A percentile compares a stretch with the other conserved stretches of the same genome.
Conservation (phyloP, 2,329 filamentous ascomycete species). For the Colletotrichum australisinense region DNA sequence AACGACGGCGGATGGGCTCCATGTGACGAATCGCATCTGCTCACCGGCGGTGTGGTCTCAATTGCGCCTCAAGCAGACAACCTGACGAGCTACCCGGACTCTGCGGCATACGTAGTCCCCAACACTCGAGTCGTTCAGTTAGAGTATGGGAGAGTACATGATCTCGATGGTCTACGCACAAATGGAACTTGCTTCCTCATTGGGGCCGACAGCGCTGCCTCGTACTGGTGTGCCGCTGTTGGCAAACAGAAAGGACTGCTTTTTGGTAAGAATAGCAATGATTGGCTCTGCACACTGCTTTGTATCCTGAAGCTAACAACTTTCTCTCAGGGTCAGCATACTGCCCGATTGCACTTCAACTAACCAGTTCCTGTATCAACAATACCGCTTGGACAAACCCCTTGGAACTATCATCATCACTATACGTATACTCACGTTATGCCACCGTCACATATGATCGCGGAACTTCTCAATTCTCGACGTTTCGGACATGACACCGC, state of each 20-base stretch:
- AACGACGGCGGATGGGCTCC: constrained; percentile 8
- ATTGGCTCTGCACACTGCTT: background rate
- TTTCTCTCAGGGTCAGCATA: constrained; percentile 16
- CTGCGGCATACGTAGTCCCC: constrained; percentile 18
- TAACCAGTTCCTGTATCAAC: constrained; percentile 14
- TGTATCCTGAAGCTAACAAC: background rate
- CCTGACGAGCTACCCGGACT: background rate
- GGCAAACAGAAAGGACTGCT: constrained; percentile 1
- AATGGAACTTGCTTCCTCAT: constrained; percentile 20
- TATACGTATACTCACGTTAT: constrained; percentile 20
- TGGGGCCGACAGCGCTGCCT: constrained; percentile 15
- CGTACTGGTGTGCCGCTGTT: constrained; percentile 26
- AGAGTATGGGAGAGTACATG: constrained; percentile 19
- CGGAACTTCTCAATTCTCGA: constrained; percentile 27
- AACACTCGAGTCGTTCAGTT: constrained; percentile 13
- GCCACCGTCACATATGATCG: constrained; percentile 31
- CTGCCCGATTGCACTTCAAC: constrained; percentile 23
- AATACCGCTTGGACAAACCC: constrained; percentile 13
- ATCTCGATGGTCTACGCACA: background rate
- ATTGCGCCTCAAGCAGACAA: constrained; percentile 24
- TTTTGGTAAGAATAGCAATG: constrained; percentile 16
- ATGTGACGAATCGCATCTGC: constrained; percentile 25
- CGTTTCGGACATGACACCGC: constrained; percentile 18
- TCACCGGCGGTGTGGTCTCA: constrained; percentile 18
- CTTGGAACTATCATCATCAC: constrained; percentile 13